These are phyloP conservation scores for Pichia phayaonensis DNA, from an alignment of 805 yeast species.

Conservation along the genomic window DNA sequence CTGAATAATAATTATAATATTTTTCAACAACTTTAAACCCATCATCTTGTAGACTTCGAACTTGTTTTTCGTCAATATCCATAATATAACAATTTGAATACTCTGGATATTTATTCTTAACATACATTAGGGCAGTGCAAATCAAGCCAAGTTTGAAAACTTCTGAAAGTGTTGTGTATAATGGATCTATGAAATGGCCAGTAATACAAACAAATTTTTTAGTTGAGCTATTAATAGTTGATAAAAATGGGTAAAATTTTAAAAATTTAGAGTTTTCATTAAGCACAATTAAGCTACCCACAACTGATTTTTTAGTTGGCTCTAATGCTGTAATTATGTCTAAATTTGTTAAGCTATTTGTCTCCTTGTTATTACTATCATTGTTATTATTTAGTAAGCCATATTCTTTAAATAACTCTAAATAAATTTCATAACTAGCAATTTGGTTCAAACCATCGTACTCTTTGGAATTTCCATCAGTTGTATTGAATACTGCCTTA, in stretches of 20 bases:
- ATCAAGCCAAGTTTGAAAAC: constrained; percentile 50
- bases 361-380: background rate
- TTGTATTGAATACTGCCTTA: constrained; percentile 28
- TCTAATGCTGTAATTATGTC: constrained; percentile 33
- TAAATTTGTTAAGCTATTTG: constrained; percentile 25
- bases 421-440: constrained; percentile 26
- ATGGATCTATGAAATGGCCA: constrained; percentile 47
- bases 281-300: constrained; percentile 43
- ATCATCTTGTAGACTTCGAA: constrained; percentile 12
- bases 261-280: constrained; percentile 39
- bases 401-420: constrained; percentile 15
- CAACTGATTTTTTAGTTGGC: constrained; percentile 3
- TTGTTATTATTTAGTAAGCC: constrained; percentile 24
- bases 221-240: background rate
- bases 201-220: constrained; percentile 36
- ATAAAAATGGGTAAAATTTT: constrained; percentile 44
- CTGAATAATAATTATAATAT: constrained; percentile 11
- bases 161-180: constrained; percentile 44
- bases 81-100: constrained; percentile 7
- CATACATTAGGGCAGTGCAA: constrained; percentile 44
- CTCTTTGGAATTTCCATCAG: constrained; percentile 39
- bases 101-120: constrained; percentile 26
- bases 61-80: constrained; percentile 8
- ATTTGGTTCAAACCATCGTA: constrained; percentile 34
- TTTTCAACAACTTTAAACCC: constrained; percentile 12